Evolutionary conservation across 441 rosid genomes (phyloP), one percentile per base, ranked within the genome.

Genomic region (Populus hybrid): DNA sequence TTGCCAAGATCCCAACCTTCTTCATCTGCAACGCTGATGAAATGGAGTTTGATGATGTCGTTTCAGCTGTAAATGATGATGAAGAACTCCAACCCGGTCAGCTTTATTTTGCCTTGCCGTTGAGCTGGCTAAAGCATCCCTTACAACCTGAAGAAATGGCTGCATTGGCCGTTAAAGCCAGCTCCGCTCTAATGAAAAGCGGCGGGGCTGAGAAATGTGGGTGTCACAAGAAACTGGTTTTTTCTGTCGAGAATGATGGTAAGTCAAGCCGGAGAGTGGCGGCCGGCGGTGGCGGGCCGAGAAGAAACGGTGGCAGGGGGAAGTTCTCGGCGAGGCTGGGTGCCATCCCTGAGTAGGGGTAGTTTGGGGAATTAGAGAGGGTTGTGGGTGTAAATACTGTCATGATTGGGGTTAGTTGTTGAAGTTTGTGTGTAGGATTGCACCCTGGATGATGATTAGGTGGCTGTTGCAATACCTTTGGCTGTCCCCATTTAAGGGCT

Each of bases 141-240:
- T 77, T 95, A 42, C 87, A 84, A 38, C 86, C 96, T 1, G 89
- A 91, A 68, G 90, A 95, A 77, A 93, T 95, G 98, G 99, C 99
- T 34, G 93, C 99, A 78, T 85, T 95, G 79, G 99, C 99, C 0
- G 99, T 95, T 36, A 93, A 90, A 84, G 99, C 98, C 2, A 94
- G 93, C 86, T 78, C 89, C 0, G 99, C 98, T 8, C 77, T 95
- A n/a, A 81, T 84, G 85, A 92, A 92, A 81, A 84, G 84, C 66
- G 82, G 70, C 0, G 35, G 71, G 30, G 71, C 78, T 11, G 85
- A 87, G 2, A 87, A 81, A 79, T 84, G 90, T 24, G 77, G 88
- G 53, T 80, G 89, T 69, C 81, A 89, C 67, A 73, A 86, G 72
- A 86, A 85, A 40, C 9, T 73, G 16, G 78, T 76, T 26, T 70